A percentile compares a stretch with the other conserved stretches of the same genome.
Conservation (phyloP, 208 protist species). For the Naegleria lovaniensis region DNA sequence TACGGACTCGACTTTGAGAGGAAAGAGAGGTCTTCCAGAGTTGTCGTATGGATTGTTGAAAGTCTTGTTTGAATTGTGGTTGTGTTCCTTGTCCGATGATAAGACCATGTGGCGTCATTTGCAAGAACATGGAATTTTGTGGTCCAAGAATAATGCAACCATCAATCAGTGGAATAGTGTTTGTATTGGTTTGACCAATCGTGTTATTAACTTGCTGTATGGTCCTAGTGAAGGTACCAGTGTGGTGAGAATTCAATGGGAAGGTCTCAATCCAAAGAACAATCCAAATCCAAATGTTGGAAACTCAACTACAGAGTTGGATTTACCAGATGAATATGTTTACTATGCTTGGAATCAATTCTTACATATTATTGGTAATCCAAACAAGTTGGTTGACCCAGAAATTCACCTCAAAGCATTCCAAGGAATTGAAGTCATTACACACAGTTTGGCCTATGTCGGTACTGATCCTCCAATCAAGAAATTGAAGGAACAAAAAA, state of each 20-base stretch:
- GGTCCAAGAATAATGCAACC: neutral
- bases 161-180: slow-evolving; percentile 31
- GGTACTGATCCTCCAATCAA: neutral
- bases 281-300: slow-evolving; percentile 7
- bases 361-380: slow-evolving; percentile 22
- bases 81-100: slow-evolving; percentile 21
- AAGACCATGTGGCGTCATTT: slow-evolving; percentile 28
- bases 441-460: neutral
- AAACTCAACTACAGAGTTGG: slow-evolving; percentile 1
- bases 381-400: neutral
- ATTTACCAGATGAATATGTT: slow-evolving; percentile 26
- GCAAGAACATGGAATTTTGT: neutral
- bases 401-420: slow-evolving; percentile 11
- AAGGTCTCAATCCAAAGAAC: slow-evolving; percentile 10
- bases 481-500: neutral
- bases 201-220: slow-evolving; percentile 26
- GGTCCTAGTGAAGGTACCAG: slow-evolving; percentile 18
- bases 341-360: slow-evolving; percentile 14
- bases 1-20: slow-evolving; percentile 6
- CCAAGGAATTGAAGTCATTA: slow-evolving; percentile 18
- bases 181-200: slow-evolving; percentile 4
- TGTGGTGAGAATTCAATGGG: slow-evolving; percentile 1
- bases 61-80: slow-evolving; percentile 30
- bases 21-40: slow-evolving; percentile 23
- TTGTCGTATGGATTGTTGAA: neutral